Evolutionary conservation across 768 basidiomycete genomes (phyloP), one percentile per base, ranked within the genome.

Genomic region (Termitomyces sp.): DNA sequence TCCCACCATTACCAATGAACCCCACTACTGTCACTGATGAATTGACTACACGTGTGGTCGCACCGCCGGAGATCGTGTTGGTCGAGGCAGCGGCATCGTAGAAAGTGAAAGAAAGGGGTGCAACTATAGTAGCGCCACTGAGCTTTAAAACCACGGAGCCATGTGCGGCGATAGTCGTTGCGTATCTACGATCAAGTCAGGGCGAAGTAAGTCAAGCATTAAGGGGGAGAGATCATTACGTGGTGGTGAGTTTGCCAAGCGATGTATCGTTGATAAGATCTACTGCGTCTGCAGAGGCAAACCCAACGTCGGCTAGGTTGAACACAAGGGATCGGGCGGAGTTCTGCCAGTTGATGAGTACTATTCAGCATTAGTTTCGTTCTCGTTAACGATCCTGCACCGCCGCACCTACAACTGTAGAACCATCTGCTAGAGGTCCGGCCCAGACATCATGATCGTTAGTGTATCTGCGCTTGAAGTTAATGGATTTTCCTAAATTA

Each of bases 381-480:
- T 22, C 21, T 41, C 5, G 11, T n/a, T 28, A 5, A 2, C 32
- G n/a, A 37, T 41, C 40, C 21, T 38, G 7, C 47, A 19, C 14
- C 22, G 28, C 24, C 19, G 22, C 8, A 76, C 77, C 65, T 53
- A 72, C 78, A 51, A 75, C 74, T 24, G 71, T 77, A 5, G 76
- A 77, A 26, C 76, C 77, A 63, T 78, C 77, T 24, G 74, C 66
- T 24, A 79, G 57, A n/a, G 75, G 75, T 2, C 78, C 77, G 41
- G 74, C 66, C 76, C 76, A 79, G 12, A 78, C 73, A 58, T 79
- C 78, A 52, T 74, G 69, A 55, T 78, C 78, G 58, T 77, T 76
- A 0, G 75, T 74, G 58, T 78, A 78, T 44, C 78, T 73, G 44
- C 77, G 73, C 60, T 66, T 75, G 66, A 78, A 77, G 26, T 54